Percentiles rank a stretch among this genome's conserved stretches.
Evolutionary conservation across 2,329 filamentous ascomycete species (phyloP).

Genomic region (Dendryphion nanum): DNA sequence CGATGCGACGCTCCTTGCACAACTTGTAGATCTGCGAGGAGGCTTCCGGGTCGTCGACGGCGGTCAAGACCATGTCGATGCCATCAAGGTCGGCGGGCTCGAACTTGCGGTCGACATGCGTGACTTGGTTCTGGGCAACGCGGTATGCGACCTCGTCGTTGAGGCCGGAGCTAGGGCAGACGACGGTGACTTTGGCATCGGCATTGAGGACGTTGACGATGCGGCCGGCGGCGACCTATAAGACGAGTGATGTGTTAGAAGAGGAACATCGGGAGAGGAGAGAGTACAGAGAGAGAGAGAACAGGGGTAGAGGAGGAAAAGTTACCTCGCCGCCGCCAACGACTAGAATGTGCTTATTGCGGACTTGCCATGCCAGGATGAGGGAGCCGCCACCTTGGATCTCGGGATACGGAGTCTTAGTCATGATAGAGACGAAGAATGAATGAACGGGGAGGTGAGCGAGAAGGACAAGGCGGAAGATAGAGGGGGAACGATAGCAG

Average conservation of each 20-base stretch:
- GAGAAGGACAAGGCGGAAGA: too few species aligned
- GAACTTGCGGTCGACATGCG: conserved; percentile 80
- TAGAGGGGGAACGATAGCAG: too few species aligned
- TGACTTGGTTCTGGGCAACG: conserved; percentile 70
- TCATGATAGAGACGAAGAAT: conserved; percentile 24
- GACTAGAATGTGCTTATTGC: conserved; percentile 83
- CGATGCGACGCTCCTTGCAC: conserved; percentile 79
- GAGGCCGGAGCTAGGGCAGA: conserved; percentile 75
- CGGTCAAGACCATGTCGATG: conserved; percentile 84
- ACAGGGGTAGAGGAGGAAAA: conserved; percentile 5
- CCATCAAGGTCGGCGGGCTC: conserved; percentile 81
- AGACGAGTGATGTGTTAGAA: conserved; percentile 39
- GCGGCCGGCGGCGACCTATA: conserved; percentile 87
- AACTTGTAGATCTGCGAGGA: conserved; percentile 89
- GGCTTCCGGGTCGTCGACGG: conserved; percentile 90
- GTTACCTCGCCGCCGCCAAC: conserved; percentile 91
- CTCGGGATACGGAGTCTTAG: conserved; percentile 65
- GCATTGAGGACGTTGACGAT: conserved; percentile 94
- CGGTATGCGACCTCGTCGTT: conserved; percentile 87
- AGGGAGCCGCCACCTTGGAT: conserved; percentile 89
- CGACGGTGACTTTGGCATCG: conserved; percentile 83
- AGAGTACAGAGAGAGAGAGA: not conserved
- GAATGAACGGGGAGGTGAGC: too few species aligned
- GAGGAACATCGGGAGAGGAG: conserved; percentile 5
- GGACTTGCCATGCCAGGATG: conserved; percentile 94